A percentile compares a stretch with the other conserved stretches of the same genome.
phyloP scores from a whole-genome alignment of 208 protist genomes.

The Trichomonas tenax region DNA sequence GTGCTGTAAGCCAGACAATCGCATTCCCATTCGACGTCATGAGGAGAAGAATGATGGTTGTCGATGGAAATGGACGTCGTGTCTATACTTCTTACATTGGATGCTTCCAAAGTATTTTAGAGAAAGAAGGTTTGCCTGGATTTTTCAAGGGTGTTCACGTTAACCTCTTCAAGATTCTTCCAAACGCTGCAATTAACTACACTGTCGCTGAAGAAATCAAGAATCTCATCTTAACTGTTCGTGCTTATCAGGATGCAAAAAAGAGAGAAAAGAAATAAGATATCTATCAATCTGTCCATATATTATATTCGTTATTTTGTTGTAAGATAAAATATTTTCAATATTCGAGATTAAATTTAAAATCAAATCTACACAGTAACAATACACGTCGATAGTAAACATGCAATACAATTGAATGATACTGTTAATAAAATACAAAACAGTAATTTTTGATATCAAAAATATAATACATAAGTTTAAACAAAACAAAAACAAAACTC shows the following conservation, averaged over 20 bases:
- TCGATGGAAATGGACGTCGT: neutral
- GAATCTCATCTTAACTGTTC: neutral
- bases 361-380: no score
- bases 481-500: neutral
- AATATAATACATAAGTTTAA: neutral
- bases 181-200: neutral
- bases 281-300: neutral
- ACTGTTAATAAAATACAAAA: no score
- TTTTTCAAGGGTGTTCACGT: neutral
- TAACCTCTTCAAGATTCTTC: constrained; percentile 19
- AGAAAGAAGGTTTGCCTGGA: neutral
- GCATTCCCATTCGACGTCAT: constrained; percentile 16
- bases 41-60: neutral
- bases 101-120: neutral
- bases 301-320: neutral
- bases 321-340: neutral
- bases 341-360: no score
- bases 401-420: no score
- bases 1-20: neutral
- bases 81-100: neutral
- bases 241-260: neutral
- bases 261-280: neutral
- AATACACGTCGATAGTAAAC: no score
- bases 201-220: neutral
- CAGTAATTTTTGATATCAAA: no score